Conservation (phyloP, 257 asterid genomes). For the Nemophila menziesii region DNA sequence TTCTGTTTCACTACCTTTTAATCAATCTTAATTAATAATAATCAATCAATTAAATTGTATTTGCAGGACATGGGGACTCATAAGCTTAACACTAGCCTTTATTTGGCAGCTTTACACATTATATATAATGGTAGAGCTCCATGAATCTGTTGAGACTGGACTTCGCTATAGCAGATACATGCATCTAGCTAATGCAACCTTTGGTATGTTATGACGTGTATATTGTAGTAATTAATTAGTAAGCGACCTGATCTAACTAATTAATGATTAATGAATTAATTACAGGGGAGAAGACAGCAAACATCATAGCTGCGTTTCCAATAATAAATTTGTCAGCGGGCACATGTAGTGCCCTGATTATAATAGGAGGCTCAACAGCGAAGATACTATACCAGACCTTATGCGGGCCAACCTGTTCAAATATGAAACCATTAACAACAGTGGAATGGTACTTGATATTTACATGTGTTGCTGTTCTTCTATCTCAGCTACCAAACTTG, state of each 20-base stretch:
- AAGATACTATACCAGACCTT: conserved; percentile 47
- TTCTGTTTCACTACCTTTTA: neutral
- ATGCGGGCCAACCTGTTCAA: conserved; percentile 44
- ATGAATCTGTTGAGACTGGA: conserved; percentile 60
- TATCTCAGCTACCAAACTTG: conserved; percentile 83
- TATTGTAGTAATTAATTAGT: too few species aligned
- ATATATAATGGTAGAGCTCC: conserved; percentile 66
- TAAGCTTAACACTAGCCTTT: conserved; percentile 50
- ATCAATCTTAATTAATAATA: neutral
- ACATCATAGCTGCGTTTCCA: conserved; percentile 36
- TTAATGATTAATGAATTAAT: neutral
- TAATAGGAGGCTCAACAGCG: conserved; percentile 68
- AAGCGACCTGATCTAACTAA: too few species aligned
- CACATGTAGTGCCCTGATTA: conserved; percentile 66
- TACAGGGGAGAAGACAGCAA: conserved; percentile 23
- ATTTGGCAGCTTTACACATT: conserved; percentile 87
- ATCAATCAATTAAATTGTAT: neutral
- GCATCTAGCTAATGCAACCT: conserved; percentile 66
- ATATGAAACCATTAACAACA: conserved; percentile 43
- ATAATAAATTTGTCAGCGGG: conserved; percentile 66
- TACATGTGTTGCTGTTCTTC: conserved; percentile 60
- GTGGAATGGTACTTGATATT: conserved; percentile 87
- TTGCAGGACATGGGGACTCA: conserved; percentile 74
- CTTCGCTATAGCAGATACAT: conserved; percentile 83
- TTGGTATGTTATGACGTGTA: conserved; percentile 30